phyloP scores from a whole-genome alignment of 1,284 basidiomycete species.

The Meira nashicola region DNA sequence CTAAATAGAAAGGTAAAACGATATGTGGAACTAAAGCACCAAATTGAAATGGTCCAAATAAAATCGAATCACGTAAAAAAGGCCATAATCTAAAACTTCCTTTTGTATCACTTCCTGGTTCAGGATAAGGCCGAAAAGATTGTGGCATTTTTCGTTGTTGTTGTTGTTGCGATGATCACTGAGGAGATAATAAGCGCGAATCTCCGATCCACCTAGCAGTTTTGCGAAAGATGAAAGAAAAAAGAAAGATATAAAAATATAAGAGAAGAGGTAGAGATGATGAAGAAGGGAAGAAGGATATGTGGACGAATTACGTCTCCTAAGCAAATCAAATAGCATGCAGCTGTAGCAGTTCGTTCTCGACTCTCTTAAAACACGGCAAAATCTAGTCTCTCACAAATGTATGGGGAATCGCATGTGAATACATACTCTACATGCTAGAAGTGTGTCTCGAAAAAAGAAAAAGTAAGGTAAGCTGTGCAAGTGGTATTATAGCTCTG shows the following conservation, averaged over 20 bases:
- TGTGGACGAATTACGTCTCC: not conserved
- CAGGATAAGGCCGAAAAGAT: constrained; percentile 8
- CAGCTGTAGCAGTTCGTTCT: no score
- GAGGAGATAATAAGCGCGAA: not conserved
- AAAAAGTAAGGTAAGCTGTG: no score
- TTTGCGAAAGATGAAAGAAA: not conserved
- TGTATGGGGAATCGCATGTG: no score
- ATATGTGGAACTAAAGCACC: constrained; percentile 7
- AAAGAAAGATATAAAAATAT: not conserved
- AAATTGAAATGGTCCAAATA: constrained; percentile 4
- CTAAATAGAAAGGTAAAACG: not conserved
- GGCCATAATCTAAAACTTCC: not conserved
- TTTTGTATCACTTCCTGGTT: not conserved
- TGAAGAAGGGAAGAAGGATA: not conserved
- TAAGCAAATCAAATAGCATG: not conserved
- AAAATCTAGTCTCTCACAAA: no score
- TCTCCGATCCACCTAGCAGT: not conserved
- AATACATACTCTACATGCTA: no score
- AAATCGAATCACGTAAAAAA: constrained; percentile 5
- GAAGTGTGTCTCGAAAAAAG: no score
- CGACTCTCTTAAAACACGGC: no score
- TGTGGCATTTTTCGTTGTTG: no score
- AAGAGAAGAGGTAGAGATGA: constrained; percentile 2
- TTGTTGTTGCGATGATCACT: no score
- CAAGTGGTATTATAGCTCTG: no score